Conservation (phyloP, 1,139 yeast genomes). For the Scheffersomyces insectosa region DNA sequence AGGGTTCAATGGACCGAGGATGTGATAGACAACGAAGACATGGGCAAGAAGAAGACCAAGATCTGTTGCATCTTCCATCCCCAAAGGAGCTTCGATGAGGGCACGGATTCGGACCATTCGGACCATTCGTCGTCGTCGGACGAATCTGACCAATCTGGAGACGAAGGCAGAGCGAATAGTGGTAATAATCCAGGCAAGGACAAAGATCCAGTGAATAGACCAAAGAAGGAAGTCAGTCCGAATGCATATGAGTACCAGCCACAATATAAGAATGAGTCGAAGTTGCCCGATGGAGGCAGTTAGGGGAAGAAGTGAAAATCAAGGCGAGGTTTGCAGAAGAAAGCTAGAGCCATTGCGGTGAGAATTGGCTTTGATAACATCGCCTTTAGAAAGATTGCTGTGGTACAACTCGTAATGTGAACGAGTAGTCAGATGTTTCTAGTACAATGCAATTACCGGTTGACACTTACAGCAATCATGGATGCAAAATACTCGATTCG, state of each 20-base stretch:
- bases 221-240: slow-evolving; percentile 35
- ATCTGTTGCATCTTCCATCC: slow-evolving; percentile 92
- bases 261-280: slow-evolving; percentile 43
- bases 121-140: slow-evolving; percentile 29
- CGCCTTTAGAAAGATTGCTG: no score
- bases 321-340: no score
- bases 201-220: slow-evolving; percentile 1
- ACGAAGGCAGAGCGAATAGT: slow-evolving; percentile 8
- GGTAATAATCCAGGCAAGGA: slow-evolving; percentile 2
- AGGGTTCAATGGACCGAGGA: slow-evolving; percentile 79
- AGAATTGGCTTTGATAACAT: no score
- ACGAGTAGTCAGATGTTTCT: no score
- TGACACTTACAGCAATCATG: no score
- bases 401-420: no score
- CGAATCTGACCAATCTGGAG: slow-evolving; percentile 30
- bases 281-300: slow-evolving; percentile 5
- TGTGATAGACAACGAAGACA: slow-evolving; percentile 80
- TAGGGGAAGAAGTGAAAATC: not conserved
- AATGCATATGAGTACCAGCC: slow-evolving; percentile 82
- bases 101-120: slow-evolving; percentile 28
- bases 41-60: slow-evolving; percentile 83
- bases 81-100: slow-evolving; percentile 57
- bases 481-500: no score
- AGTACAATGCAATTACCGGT: no score
- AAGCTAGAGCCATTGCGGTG: no score